A percentile compares a stretch with the other conserved stretches of the same genome.
Conservation (phyloP, 495 filamentous ascomycete species). For the Talaromyces nanjingensis region DNA sequence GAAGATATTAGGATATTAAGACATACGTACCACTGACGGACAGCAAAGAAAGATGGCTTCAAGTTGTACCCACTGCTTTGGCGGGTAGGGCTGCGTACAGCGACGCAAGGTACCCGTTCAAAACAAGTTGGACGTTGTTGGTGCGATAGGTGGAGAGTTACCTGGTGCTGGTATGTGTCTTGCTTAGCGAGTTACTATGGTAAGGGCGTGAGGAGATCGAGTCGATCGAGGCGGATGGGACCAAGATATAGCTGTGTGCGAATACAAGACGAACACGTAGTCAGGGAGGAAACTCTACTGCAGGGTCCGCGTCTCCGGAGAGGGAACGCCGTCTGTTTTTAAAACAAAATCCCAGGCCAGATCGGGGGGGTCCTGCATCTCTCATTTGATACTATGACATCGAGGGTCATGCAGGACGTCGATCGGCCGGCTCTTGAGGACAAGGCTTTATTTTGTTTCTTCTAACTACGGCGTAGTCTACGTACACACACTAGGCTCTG, state of each 20-base stretch:
- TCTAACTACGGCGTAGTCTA: neutral
- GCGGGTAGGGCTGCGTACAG: conserved; percentile 9
- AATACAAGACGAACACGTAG: conserved; percentile 11
- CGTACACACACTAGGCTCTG: neutral
- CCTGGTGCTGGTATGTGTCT: neutral
- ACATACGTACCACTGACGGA: neutral
- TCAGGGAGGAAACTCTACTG: conserved; percentile 8
- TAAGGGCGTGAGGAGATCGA: neutral
- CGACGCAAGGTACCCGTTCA: conserved; percentile 10
- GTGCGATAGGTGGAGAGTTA: neutral
- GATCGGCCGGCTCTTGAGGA: conserved; percentile 10
- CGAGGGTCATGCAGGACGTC: conserved; percentile 40
- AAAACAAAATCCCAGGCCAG: conserved; percentile 3
- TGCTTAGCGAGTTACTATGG: neutral
- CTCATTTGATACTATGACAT: conserved; percentile 48
- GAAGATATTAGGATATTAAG: neutral
- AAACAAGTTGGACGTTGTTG: neutral
- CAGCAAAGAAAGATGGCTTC: neutral
- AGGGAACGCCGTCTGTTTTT: conserved; percentile 12
- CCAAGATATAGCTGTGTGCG: conserved; percentile 9
- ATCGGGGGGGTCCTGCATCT: conserved; percentile 33
- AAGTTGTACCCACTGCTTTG: neutral
- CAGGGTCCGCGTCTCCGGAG: conserved; percentile 8
- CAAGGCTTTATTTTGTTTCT: conserved; percentile 9
- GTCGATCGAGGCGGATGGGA: neutral